Percentiles rank a stretch among this genome's conserved stretches.
These are phyloP conservation scores for Tubosaeta sp. DNA, from an alignment of 768 basidiomycete species.

Conservation along the genomic window DNA sequence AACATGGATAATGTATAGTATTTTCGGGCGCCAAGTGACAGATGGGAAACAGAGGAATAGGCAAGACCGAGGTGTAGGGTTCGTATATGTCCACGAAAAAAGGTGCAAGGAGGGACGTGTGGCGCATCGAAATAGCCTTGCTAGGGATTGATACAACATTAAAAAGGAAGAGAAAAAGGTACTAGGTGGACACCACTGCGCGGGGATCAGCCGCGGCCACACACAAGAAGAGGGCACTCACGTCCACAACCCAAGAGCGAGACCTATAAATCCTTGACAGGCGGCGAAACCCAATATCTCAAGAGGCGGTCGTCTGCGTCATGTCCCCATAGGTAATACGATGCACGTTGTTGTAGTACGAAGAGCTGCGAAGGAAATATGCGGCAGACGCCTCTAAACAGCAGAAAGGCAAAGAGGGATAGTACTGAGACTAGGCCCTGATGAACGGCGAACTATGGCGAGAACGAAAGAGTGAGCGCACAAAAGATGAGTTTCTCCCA, in stretches of 20 bases:
- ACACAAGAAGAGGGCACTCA: conserved; percentile 3
- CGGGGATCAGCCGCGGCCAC: conserved; percentile 2
- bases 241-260: conserved; percentile 3
- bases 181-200: not conserved
- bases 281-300: conserved; percentile 20
- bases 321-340: conserved; percentile 62
- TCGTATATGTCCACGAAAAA: not conserved
- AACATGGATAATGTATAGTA: conserved; percentile 7
- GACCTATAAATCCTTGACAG: conserved; percentile 25
- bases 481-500: conserved; percentile 65
- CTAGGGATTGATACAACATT: conserved; percentile 10
- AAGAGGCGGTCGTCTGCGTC: conserved; percentile 31
- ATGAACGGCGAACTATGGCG: not conserved
- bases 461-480: conserved; percentile 31
- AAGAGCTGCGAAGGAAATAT: conserved; percentile 58
- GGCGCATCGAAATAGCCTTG: not conserved
- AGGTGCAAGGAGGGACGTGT: not conserved
- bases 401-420: conserved; percentile 37
- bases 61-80: conserved; percentile 1
- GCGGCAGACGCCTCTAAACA: conserved; percentile 48
- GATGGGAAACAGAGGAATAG: not conserved
- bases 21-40: not conserved
- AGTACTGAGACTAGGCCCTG: conserved; percentile 37
- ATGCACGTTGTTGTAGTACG: conserved; percentile 47
- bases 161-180: not conserved